Conservation (phyloP, 371 early-diverging fungal species). For the Mortierella sp. region DNA sequence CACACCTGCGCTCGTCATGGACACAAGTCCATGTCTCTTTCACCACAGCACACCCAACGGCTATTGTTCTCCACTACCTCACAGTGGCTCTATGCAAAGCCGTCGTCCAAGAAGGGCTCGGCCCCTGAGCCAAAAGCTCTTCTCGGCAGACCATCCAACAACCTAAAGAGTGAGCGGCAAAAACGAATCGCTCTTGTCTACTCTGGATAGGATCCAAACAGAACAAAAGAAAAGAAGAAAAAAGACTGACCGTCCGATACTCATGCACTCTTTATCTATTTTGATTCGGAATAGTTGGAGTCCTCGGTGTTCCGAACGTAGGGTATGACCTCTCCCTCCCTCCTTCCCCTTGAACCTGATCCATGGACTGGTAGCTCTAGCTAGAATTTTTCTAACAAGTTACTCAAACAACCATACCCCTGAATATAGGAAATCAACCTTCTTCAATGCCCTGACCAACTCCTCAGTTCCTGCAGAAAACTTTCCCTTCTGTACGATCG, state of each 20-base stretch:
- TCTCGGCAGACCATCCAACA: constrained; percentile 94
- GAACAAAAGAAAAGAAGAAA: too few relatives aligned
- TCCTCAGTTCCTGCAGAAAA: constrained; percentile 90
- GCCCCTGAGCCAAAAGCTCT: constrained; percentile 75
- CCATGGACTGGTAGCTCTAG: too few relatives aligned
- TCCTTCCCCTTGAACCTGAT: too few relatives aligned
- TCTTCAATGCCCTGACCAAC: constrained; percentile 97
- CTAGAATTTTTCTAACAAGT: not conserved
- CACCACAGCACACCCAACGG: constrained; percentile 3
- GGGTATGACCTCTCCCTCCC: constrained; percentile 56
- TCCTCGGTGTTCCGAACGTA: constrained; percentile 99
- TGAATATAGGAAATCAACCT: constrained; percentile 96
- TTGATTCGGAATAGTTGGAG: constrained; percentile 67
- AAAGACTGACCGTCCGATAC: not conserved
- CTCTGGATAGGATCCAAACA: not conserved
- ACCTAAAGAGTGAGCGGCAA: constrained; percentile 78
- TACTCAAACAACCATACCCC: too few relatives aligned
- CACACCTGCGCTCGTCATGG: too few relatives aligned
- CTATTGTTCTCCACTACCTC: constrained; percentile 30
- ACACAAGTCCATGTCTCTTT: too few relatives aligned
- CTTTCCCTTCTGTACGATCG: constrained; percentile 90
- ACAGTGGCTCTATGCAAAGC: constrained; percentile 26
- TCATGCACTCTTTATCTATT: not conserved
- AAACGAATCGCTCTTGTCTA: too few relatives aligned
- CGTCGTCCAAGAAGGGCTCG: constrained; percentile 72